phyloP scores from a whole-genome alignment of 2,329 filamentous ascomycete species.

The Neonectria hederae region DNA sequence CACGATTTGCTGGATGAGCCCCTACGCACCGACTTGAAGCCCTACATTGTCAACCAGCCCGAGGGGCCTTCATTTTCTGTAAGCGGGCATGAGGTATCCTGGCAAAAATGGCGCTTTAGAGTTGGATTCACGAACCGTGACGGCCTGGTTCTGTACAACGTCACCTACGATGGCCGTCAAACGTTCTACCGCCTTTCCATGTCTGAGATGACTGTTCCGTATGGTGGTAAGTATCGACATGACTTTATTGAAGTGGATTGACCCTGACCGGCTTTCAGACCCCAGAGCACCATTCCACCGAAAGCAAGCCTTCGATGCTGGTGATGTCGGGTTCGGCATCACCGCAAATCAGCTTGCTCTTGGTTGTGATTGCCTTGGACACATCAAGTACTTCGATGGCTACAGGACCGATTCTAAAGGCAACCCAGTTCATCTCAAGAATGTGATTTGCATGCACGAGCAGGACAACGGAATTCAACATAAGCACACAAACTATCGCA shows the following conservation, averaged over 20 bases:
- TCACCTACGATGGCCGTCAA: slow-evolving; percentile 60
- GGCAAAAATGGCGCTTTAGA: slow-evolving; percentile 66
- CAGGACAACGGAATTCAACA: slow-evolving; percentile 79
- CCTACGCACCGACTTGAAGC: slow-evolving; percentile 17
- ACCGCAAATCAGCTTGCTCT: slow-evolving; percentile 71
- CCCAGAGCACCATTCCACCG: slow-evolving; percentile 69
- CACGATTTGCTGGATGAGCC: slow-evolving; percentile 12
- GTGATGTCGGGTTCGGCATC: slow-evolving; percentile 70
- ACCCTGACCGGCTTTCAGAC: slow-evolving; percentile 48
- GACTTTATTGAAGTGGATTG: too few relatives aligned
- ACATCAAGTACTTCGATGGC: slow-evolving; percentile 57
- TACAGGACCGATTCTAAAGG: slow-evolving; percentile 10
- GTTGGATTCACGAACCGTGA: slow-evolving; percentile 73
- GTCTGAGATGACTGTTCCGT: slow-evolving; percentile 60
- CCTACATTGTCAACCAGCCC: slow-evolving; percentile 14
- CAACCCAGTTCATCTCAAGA: slow-evolving; percentile 43
- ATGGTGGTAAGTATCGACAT: neutral
- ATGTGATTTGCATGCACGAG: slow-evolving; percentile 81
- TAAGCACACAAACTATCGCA: slow-evolving; percentile 81
- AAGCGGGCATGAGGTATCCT: slow-evolving; percentile 40
- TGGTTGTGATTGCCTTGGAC: slow-evolving; percentile 70
- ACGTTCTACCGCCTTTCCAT: slow-evolving; percentile 69
- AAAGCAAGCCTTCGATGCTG: slow-evolving; percentile 75
- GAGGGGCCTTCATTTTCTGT: slow-evolving; percentile 12
- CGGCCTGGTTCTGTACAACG: slow-evolving; percentile 70